phyloP scores from a whole-genome alignment of 2,329 filamentous ascomycete species.

The Microcyclosporella mali region DNA sequence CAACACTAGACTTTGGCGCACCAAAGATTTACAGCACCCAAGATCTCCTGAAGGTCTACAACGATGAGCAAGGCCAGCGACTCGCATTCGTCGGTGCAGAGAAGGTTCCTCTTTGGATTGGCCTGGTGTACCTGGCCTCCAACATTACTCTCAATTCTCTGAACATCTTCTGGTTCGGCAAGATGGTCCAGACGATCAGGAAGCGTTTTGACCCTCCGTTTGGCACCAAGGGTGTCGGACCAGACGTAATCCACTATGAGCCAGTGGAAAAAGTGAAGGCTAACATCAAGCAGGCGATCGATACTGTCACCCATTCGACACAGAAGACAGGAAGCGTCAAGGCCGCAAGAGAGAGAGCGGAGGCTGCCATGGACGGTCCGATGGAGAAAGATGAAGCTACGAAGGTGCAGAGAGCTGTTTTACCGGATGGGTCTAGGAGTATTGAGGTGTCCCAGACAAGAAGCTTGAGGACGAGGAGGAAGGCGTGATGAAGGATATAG shows the following conservation, averaged over 20 bases:
- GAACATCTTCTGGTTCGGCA: conserved; percentile 80
- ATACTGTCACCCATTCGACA: background rate
- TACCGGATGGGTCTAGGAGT: conserved; percentile 16
- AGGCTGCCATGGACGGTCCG: conserved; percentile 14
- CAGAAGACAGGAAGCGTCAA: conserved; percentile 18
- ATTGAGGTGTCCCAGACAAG: conserved; percentile 14
- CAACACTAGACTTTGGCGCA: conserved; percentile 14
- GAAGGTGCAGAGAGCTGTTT: conserved; percentile 8
- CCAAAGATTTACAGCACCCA: conserved; percentile 13
- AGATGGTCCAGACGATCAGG: conserved; percentile 74
- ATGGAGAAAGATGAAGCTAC: conserved; percentile 9
- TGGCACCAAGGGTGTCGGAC: conserved; percentile 36
- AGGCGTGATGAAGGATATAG: conserved; percentile 10
- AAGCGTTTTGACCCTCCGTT: conserved; percentile 63
- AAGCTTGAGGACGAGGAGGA: conserved; percentile 19
- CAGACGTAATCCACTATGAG: conserved; percentile 23
- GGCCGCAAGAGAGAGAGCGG: conserved; percentile 20
- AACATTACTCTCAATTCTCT: conserved; percentile 68
- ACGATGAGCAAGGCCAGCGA: conserved; percentile 21
- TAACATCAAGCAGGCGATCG: conserved; percentile 6
- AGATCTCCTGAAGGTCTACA: conserved; percentile 19
- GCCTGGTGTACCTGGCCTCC: conserved; percentile 58
- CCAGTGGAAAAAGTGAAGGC: conserved; percentile 21
- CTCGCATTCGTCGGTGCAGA: conserved; percentile 23
- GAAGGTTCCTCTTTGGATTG: conserved; percentile 63